Evolutionary conservation across 2,329 filamentous ascomycete species (phyloP).

Genomic region (Colletotrichum sp.): DNA sequence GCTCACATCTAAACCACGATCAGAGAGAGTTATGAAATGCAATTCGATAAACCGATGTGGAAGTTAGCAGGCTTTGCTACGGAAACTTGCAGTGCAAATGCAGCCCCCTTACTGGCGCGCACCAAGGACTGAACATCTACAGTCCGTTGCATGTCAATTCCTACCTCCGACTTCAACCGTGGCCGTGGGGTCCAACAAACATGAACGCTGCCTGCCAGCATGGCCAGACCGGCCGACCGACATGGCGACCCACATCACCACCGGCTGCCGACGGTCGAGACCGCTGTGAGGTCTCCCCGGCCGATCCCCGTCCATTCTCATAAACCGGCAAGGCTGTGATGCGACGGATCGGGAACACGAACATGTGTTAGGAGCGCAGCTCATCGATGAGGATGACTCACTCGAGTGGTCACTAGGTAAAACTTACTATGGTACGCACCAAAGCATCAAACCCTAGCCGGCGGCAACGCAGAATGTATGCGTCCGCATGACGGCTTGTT

Average conservation of each 20-base stretch:
- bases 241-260: not conserved
- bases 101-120: not conserved
- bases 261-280: not conserved
- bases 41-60: not conserved
- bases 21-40: not conserved
- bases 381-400: not conserved
- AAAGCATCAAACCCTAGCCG: not conserved
- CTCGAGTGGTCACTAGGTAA: not conserved
- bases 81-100: not conserved
- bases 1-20: not conserved
- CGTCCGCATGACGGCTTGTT: not conserved
- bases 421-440: not conserved
- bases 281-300: not conserved
- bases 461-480: not conserved
- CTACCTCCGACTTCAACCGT: not conserved
- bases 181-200: not conserved
- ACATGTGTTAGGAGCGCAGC: not conserved
- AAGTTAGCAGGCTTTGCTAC: not conserved
- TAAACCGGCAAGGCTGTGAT: not conserved
- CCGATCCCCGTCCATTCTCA: not conserved
- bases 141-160: not conserved
- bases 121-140: not conserved
- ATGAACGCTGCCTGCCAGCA: not conserved
- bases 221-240: not conserved
- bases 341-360: not conserved